Evolutionary conservation across 805 yeast species (phyloP), one percentile per base, ranked within the genome.

Genomic region (Komagataella phaffii): DNA sequence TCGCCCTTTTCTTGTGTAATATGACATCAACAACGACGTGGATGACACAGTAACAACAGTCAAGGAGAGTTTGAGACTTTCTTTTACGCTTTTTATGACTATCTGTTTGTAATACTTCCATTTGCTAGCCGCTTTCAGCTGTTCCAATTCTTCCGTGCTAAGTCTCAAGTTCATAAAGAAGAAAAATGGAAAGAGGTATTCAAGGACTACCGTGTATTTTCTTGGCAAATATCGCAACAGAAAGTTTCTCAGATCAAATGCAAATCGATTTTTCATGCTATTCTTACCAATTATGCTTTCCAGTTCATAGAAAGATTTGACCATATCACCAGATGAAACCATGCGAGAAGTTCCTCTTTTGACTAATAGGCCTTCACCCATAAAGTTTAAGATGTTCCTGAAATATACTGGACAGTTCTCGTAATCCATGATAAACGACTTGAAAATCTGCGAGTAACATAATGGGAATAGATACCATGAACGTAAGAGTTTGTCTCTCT

Each of bases 391-490:
- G 21, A 52, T 46, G 17, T 49, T 54, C 6, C 51, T 30, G 44
- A 57, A 59, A 24, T 57, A 54, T 10, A 51, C 49, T 1, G 60
- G 60, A 36, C 61, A 57, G n/a, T 49, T 50, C 6, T 53, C 53
- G 18, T 24, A 53, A 12, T 52, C 50, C 17, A 54, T 14, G 6
- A 49, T 24, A 49, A 50, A 57, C 17, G 52, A 47, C 19, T 50
- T 52, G 44, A 51, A 57, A n/a, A 59, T 54, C 3, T 53, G 21
- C 6, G 60, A 55, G 46, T 54, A 59, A 50, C 59, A 57, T 8
- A 54, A 21, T 4, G 61, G 61, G 40, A 59, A 57, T 5, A 57
- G 47, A 5, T 55, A 46, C 61, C 61, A 59, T 14, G 61, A 59
- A 44, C 40, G 40, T 5, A 30, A 14, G n/a, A 30, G 3, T 14